Base-by-base conservation (phyloP, 2,329 filamentous ascomycete genomes). In the Scedosporium minutisporum region DNA sequence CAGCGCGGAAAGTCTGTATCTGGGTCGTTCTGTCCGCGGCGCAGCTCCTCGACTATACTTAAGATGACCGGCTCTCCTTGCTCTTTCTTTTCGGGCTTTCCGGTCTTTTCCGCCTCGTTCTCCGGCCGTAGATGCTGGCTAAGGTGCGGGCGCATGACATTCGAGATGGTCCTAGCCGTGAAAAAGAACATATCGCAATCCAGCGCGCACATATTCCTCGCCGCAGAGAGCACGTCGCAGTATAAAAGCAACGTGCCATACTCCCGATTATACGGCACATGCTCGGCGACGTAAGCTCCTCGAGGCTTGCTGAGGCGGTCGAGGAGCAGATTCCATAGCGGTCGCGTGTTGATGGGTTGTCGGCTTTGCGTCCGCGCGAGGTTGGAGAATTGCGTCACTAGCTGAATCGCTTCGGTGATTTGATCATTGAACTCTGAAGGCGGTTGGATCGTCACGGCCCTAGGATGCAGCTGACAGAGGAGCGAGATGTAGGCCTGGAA, bases 401-500 rank as follows among this genome's bases (percentile, higher is more conserved):
- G 57, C 18, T 62, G 57, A 3, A 62, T 42, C 6, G 64, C 63
- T 6, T 64, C 62, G 6, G 57, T 48, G 29, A 62, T 60, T 4
- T 48, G 60, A 29, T 62, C 61, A 6, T 55, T 48, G 14, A 21
- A 33, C 23, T 41, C 29, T n/a, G 63, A 58, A 14, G 51, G 57
- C n/a, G 38, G 61, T 53, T 58, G 63, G 14, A 44, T 25, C 0
- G 63, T 61, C 9, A 58, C 48, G 12, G 61, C 61, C 1, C 6
- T 5, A 12, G 61, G 53, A 12, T 62, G 61, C 2, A 57, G 27
- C 33, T 46, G 51, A 44, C 64, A 62, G 27, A 66, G 58, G 16
- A 65, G 51, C n/a, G 46, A 25, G n/a, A 65, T 61, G 55, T 64
- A 65, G 6, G 61, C 63, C 7, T 61, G 38, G 12, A 66, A 44